Base-by-base conservation (phyloP, 2,329 filamentous ascomycete species). In the Neonectria coccinea region DNA sequence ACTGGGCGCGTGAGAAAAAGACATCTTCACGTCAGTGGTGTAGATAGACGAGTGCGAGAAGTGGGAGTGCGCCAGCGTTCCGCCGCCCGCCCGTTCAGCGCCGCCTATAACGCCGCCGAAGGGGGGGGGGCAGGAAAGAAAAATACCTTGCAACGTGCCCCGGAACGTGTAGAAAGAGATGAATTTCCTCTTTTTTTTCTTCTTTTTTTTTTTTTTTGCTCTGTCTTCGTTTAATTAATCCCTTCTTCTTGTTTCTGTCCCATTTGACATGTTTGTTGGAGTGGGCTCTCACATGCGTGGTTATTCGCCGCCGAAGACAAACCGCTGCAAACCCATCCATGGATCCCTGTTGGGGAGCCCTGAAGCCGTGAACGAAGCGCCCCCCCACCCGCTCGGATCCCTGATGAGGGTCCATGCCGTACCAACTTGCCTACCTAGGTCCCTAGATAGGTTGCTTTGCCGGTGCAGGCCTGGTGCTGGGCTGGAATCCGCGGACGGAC, bases 201-300 rank as follows among this genome's bases (percentile, higher is more conserved):
- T 29, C 29, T 50, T 31, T 16, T 10, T 29, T 48, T 48, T 11
- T 42, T 47, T n/a, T 48, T 11, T 42, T 47, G 10, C 18, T 16
- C 5, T 48, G 10, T 44, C 11, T 20, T 44, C 11, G 14, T 18
- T 44, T 18, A 18, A 10, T n/a, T n/a, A 18, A 10, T n/a, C 9
- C 18, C 20, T 22, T 14, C 18, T 45, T 25, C 42, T 45, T 39
- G 31, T 20, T 52, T 58, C 45, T 62, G 8, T 56, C 27, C 27
- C 41, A 25, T 14, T 45, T 14, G 9, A 47, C 41, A 36, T 42
- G 39, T 18, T 42, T 11, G n/a, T 5, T 42, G n/a, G 39, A 3
- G 39, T 42, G 39, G 39, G 3, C n/a, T 42, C 39, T 42, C 39
- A 42, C 39, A 41, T 18, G 39, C 36, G 16, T 41, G 36, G 36